Conservation (phyloP, 371 early-diverging fungal species). For the Mucor circinelloides region DNA sequence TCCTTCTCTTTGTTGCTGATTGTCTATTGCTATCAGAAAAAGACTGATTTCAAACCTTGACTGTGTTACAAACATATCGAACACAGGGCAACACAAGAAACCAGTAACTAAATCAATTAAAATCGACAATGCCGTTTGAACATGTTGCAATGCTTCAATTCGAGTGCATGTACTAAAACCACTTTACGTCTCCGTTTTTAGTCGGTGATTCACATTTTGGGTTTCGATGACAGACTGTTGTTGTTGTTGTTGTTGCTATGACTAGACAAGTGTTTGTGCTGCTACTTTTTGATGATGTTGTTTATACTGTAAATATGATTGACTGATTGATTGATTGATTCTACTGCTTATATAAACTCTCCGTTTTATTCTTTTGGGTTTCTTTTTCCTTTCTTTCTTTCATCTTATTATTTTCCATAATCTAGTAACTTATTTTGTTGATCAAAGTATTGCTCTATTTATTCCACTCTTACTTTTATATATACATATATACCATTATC, state of each 20-base stretch:
- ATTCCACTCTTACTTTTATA: neutral
- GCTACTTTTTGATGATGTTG: neutral
- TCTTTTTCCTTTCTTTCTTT: neutral
- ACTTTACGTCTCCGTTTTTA: neutral
- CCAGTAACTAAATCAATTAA: neutral
- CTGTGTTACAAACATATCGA: neutral
- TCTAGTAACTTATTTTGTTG: neutral
- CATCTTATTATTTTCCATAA: neutral
- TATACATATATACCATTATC: neutral
- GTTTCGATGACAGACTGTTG: neutral
- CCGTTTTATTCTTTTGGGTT: neutral
- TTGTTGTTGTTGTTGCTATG: neutral
- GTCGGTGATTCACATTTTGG: neutral
- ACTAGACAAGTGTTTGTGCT: no score
- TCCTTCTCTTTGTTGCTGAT: no score
- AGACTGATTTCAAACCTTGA: neutral
- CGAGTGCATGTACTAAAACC: neutral
- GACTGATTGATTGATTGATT: neutral
- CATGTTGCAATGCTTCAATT: neutral
- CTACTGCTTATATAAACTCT: neutral
- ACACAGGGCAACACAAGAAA: neutral
- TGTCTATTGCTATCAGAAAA: neutral
- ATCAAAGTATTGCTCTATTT: neutral
- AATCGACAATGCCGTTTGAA: neutral
- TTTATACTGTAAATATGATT: neutral